Evolutionary conservation across 192 early-diverging fungal genomes (phyloP).

Genomic region (Coemansia sp.): DNA sequence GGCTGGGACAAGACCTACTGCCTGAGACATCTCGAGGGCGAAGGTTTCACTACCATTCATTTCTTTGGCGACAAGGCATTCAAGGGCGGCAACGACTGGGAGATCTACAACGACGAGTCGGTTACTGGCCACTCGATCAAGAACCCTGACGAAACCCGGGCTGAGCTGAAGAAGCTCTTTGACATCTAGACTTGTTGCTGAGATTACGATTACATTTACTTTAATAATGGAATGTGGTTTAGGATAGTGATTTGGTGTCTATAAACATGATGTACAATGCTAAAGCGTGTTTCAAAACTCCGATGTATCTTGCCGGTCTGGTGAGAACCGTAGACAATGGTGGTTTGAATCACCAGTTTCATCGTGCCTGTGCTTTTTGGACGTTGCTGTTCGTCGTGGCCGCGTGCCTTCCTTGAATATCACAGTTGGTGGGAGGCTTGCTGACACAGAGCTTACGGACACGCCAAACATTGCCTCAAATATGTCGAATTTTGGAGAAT

Average conservation of each 20-base stretch:
- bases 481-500: conserved; percentile 22
- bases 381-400: conserved; percentile 1
- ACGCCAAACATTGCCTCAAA: conserved; percentile 38
- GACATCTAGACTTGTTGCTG: conserved; percentile 14
- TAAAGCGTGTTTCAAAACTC: neutral
- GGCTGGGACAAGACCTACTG: conserved; percentile 99
- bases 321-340: neutral
- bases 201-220: neutral
- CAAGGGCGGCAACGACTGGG: conserved; percentile 96
- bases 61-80: conserved; percentile 99
- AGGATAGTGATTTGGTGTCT: neutral
- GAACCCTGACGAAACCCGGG: conserved; percentile 79
- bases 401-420: conserved; percentile 26
- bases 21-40: conserved; percentile 79
- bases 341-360: too few species aligned
- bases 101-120: conserved; percentile 81
- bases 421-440: conserved; percentile 19
- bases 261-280: too few species aligned
- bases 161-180: conserved; percentile 78
- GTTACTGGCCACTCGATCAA: conserved; percentile 86
- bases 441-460: conserved; percentile 4
- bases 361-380: neutral
- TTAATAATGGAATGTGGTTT: neutral
- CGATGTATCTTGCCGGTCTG: neutral
- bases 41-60: conserved; percentile 88